These are phyloP conservation scores for Nicotiana tabacum DNA, from an alignment of 257 asterid species.

Conservation along the genomic window DNA sequence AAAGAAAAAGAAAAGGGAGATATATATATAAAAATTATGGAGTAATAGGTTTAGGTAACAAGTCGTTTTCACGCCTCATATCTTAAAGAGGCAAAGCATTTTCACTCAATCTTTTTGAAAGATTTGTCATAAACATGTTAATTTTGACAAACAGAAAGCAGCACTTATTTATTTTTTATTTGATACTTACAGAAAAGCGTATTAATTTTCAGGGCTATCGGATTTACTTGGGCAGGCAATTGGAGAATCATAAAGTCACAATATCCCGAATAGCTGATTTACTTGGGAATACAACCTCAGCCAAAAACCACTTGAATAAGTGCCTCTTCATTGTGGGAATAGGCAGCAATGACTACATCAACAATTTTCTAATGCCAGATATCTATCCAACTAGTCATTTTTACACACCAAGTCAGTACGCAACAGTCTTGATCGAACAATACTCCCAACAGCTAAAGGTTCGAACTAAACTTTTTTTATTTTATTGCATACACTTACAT, in stretches of 20 bases:
- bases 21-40: too few species aligned
- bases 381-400: slow-evolving; percentile 12
- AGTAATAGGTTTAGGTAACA: too few species aligned
- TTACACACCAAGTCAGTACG: slow-evolving; percentile 32
- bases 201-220: slow-evolving; percentile 29
- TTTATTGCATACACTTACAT: neutral
- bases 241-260: slow-evolving; percentile 24
- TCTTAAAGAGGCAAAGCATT: too few species aligned
- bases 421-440: slow-evolving; percentile 22
- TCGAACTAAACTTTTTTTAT: neutral
- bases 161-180: too few species aligned
- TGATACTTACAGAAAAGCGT: neutral
- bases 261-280: neutral
- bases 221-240: neutral
- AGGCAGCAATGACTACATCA: slow-evolving; percentile 62
- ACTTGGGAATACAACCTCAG: neutral
- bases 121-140: too few species aligned
- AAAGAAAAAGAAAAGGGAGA: too few species aligned
- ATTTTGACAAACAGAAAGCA: too few species aligned
- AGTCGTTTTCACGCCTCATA: too few species aligned
- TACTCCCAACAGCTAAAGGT: slow-evolving; percentile 20
- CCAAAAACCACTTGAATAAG: slow-evolving; percentile 13
- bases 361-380: slow-evolving; percentile 33
- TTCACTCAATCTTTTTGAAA: too few species aligned
- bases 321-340: slow-evolving; percentile 48